Conservation (phyloP, 192 early-diverging fungal species). For the Coemansia guatemalensis region DNA sequence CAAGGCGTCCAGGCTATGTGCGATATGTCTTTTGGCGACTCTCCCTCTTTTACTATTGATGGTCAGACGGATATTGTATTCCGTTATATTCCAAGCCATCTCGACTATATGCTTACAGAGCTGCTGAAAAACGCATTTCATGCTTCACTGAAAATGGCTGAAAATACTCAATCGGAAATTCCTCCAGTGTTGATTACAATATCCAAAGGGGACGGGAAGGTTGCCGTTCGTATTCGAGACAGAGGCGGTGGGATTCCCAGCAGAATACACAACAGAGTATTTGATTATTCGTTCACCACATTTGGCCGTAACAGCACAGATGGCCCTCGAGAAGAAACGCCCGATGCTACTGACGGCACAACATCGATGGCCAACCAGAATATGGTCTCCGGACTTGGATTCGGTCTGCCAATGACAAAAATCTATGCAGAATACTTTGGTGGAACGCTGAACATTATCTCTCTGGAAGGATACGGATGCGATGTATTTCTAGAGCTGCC, state of each 20-base stretch:
- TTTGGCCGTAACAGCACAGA: constrained; percentile 55
- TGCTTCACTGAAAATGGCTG: constrained; percentile 66
- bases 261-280: constrained; percentile 67
- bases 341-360: neutral
- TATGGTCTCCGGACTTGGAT: constrained; percentile 32
- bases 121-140: constrained; percentile 82
- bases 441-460: constrained; percentile 30
- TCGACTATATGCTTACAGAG: constrained; percentile 87
- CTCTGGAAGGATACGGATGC: constrained; percentile 31
- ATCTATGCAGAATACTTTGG: constrained; percentile 43
- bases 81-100: constrained; percentile 75
- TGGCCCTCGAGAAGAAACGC: neutral
- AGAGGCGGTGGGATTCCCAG: constrained; percentile 82
- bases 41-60: constrained; percentile 67
- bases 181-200: constrained; percentile 81
- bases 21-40: constrained; percentile 79
- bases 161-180: constrained; percentile 19
- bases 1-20: constrained; percentile 77
- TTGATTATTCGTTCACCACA: constrained; percentile 90
- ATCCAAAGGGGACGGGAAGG: constrained; percentile 63
- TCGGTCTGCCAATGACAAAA: constrained; percentile 39
- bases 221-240: constrained; percentile 80
- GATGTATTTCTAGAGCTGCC: constrained; percentile 41
- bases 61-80: constrained; percentile 19
- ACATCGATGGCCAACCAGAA: neutral